A percentile compares a stretch with the other conserved stretches of the same genome.
Evolutionary conservation across 2,329 filamentous ascomycete genomes (phyloP).

Genomic region (Verticillium nonalfalfae): DNA sequence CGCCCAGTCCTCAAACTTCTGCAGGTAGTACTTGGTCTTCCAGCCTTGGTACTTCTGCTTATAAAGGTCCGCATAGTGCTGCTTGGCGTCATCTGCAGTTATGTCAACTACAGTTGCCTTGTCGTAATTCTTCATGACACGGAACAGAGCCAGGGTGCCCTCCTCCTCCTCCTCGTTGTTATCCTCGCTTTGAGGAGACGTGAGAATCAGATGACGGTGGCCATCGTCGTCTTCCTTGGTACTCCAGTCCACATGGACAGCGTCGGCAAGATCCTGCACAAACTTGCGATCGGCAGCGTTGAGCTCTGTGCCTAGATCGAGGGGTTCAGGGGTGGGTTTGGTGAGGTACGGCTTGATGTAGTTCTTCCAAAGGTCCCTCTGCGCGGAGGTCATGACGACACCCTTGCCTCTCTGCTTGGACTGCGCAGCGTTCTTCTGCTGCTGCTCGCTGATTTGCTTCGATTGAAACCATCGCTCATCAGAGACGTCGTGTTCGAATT

Average conservation of each 20-base stretch:
- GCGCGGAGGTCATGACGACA: conserved; percentile 68
- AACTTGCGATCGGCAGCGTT: conserved; percentile 88
- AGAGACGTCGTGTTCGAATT: conserved; percentile 84
- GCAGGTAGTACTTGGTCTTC: conserved; percentile 90
- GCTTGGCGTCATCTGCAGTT: conserved; percentile 71
- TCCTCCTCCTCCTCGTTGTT: conserved; percentile 73
- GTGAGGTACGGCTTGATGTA: conserved; percentile 77
- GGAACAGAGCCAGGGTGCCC: conserved; percentile 76
- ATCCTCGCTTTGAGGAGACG: conserved; percentile 48
- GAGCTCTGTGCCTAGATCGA: conserved; percentile 69
- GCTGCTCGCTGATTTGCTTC: conserved; percentile 68
- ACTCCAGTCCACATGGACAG: conserved; percentile 50
- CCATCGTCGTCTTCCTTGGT: conserved; percentile 52
- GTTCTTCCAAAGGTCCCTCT: conserved; percentile 75
- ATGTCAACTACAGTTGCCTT: conserved; percentile 80
- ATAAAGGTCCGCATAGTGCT: conserved; percentile 77
- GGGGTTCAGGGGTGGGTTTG: conserved; percentile 54
- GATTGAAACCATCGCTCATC: conserved; percentile 90
- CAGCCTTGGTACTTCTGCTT: conserved; percentile 83
- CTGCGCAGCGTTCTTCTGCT: conserved; percentile 46
- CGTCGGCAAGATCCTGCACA: conserved; percentile 74
- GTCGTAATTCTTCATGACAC: conserved; percentile 86
- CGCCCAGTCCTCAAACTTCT: conserved; percentile 84
- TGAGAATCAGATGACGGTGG: conserved; percentile 43
- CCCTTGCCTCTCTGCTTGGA: conserved; percentile 46